Conservation (phyloP, 768 basidiomycete genomes). For the Cyclocybe cylindracea region DNA sequence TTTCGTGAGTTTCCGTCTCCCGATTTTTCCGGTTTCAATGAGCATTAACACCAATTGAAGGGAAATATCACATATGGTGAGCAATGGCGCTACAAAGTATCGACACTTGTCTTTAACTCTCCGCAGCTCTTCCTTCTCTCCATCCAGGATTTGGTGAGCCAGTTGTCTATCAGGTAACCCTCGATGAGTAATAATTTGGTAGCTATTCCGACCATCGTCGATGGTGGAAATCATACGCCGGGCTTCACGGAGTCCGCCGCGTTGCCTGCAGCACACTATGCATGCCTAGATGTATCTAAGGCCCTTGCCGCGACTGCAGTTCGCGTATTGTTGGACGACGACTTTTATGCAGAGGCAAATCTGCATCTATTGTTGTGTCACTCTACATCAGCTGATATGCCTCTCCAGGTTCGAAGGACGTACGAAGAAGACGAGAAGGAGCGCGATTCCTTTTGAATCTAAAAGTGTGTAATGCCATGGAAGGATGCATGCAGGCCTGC, state of each 20-base stretch:
- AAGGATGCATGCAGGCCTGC: too few relatives aligned
- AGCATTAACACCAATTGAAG: conserved; percentile 30
- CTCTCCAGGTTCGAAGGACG: conserved; percentile 19
- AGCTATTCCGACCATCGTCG: conserved; percentile 75
- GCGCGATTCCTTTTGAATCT: conserved; percentile 8
- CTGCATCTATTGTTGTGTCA: neutral
- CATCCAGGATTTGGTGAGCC: conserved; percentile 67
- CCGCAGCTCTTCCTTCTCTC: conserved; percentile 58
- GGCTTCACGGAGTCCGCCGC: conserved; percentile 68
- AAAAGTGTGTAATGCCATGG: too few relatives aligned
- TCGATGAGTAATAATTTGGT: neutral
- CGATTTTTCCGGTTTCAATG: neutral
- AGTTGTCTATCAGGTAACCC: neutral
- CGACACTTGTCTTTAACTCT: conserved; percentile 1
- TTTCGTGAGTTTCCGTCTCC: conserved; percentile 54
- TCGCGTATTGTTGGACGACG: conserved; percentile 67
- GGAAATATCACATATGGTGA: conserved; percentile 78
- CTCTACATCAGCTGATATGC: neutral
- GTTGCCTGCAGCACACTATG: conserved; percentile 61
- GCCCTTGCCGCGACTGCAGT: conserved; percentile 72
- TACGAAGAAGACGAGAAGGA: conserved; percentile 23
- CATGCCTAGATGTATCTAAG: conserved; percentile 67
- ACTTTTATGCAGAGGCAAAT: conserved; percentile 57
- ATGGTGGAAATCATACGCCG: conserved; percentile 79
- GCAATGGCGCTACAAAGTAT: conserved; percentile 2